These are phyloP conservation scores for Diddensiella transvaalensis DNA, from an alignment of 805 yeast species.

Conservation along the genomic window DNA sequence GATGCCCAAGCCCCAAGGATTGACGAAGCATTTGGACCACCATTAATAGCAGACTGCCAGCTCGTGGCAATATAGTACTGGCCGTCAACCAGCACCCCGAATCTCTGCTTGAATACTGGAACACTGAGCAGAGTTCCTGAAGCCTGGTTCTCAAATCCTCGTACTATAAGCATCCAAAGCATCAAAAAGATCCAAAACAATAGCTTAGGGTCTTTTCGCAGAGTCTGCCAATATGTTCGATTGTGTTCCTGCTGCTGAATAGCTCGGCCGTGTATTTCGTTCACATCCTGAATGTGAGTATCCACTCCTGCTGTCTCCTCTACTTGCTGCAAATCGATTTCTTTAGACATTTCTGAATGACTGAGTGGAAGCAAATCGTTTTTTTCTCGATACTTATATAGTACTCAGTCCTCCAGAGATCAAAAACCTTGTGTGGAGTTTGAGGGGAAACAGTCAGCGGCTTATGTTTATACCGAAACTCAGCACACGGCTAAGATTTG, in stretches of 20 bases:
- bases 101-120: constrained; percentile 10
- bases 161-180: constrained; percentile 14
- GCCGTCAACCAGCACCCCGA: constrained; percentile 11
- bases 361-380: too few relatives aligned
- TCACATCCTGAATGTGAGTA: not conserved
- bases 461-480: not conserved
- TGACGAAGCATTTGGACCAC: constrained; percentile 14
- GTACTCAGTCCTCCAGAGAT: not conserved
- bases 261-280: constrained; percentile 7
- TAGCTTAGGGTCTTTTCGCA: constrained; percentile 9
- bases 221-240: constrained; percentile 3
- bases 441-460: not conserved
- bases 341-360: not conserved
- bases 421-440: not conserved
- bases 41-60: constrained; percentile 19
- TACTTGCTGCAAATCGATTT: not conserved
- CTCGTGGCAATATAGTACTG: constrained; percentile 9
- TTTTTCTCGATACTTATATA: not conserved
- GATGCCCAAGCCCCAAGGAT: constrained; percentile 9
- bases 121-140: constrained; percentile 13
- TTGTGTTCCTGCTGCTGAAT: constrained; percentile 5
- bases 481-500: not conserved
- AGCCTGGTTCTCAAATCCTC: constrained; percentile 18
- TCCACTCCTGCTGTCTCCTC: constrained; percentile 1
- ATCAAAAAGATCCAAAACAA: constrained; percentile 10